Evolutionary conservation across 495 filamentous ascomycete genomes (phyloP).

Genomic region (Tuber melanosporum): DNA sequence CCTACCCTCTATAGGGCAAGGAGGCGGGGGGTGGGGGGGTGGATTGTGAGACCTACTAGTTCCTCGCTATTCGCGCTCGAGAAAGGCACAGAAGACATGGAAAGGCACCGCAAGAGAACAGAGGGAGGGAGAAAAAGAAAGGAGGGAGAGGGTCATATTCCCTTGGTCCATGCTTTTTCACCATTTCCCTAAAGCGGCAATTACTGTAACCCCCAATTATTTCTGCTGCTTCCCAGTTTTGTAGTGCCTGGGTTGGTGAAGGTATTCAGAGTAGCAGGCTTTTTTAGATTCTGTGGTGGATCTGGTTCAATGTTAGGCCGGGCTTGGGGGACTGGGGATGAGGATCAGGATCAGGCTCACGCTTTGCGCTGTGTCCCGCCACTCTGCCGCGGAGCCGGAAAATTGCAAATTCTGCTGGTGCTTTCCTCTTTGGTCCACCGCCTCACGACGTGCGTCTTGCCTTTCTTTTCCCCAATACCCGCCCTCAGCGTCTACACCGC

Average conservation of each 20-base stretch:
- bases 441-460: conserved; percentile 5
- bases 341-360: not conserved
- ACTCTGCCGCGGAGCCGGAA: conserved; percentile 2
- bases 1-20: not conserved
- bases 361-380: conserved; percentile 1
- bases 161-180: conserved; percentile 1
- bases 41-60: not conserved
- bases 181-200: not conserved
- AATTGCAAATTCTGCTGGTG: conserved; percentile 9
- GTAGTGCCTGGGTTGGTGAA: not conserved
- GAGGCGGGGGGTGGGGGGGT: not conserved
- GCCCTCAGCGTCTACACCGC: conserved; percentile 36
- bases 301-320: not conserved
- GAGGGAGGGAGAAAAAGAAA: not conserved
- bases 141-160: not conserved
- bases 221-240: not conserved
- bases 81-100: conserved; percentile 2
- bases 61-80: not conserved
- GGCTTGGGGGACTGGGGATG: not conserved
- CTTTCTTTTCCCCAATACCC: conserved; percentile 29
- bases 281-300: not conserved
- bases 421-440: conserved; percentile 9
- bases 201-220: not conserved
- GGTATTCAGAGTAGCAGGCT: not conserved
- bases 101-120: not conserved